phyloP scores from a whole-genome alignment of 768 basidiomycete genomes.

The Rubroboletus pulcherrimus region DNA sequence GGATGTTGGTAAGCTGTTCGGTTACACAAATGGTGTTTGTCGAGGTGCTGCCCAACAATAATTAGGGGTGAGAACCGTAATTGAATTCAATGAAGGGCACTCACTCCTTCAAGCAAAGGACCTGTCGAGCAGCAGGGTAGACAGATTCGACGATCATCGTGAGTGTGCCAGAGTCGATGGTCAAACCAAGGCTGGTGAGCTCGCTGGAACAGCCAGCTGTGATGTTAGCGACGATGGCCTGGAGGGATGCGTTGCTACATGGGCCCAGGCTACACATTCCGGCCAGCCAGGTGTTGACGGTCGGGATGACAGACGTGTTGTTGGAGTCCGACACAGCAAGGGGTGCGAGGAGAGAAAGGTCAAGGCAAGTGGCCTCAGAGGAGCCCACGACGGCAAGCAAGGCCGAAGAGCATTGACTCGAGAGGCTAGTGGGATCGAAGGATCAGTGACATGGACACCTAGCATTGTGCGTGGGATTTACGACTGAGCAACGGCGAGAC shows the following conservation, averaged over 20 bases:
- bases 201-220: constrained; percentile 49
- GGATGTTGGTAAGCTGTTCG: constrained; percentile 50
- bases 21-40: constrained; percentile 51
- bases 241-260: constrained; percentile 60
- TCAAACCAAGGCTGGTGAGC: constrained; percentile 27
- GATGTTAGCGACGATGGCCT: constrained; percentile 50
- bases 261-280: constrained; percentile 48
- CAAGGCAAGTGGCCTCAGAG: constrained; percentile 37
- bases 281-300: constrained; percentile 59
- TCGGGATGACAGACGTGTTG: constrained; percentile 33
- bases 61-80: not conserved
- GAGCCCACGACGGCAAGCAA: constrained; percentile 42
- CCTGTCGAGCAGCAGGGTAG: constrained; percentile 55
- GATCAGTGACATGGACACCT: not conserved
- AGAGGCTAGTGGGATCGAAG: constrained; percentile 1
- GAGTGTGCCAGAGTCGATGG: constrained; percentile 16
- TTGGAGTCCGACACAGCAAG: constrained; percentile 24
- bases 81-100: no score
- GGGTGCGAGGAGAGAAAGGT: constrained; percentile 32
- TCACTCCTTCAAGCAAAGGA: constrained; percentile 65
- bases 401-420: constrained; percentile 43
- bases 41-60: constrained; percentile 28
- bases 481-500: constrained; percentile 42
- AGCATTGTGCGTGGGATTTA: constrained; percentile 23
- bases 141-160: constrained; percentile 42